A percentile compares a stretch with the other conserved stretches of the same genome.
Conservation (phyloP, 78 protist genomes). For the Guillardia theta region DNA sequence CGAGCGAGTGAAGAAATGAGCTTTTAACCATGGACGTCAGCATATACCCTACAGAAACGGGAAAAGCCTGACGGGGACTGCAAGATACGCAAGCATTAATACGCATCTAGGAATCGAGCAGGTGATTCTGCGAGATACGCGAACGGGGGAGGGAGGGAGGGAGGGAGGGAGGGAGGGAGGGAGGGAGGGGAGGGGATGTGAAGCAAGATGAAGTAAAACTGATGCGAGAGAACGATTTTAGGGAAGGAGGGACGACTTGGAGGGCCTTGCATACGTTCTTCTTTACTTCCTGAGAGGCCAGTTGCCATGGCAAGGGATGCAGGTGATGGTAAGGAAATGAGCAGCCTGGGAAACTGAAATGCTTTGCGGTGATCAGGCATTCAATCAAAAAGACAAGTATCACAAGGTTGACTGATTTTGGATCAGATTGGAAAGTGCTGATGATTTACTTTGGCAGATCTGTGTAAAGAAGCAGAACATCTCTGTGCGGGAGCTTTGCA, state of each 20-base stretch:
- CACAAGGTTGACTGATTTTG: too few relatives aligned
- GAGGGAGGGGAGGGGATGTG: too few relatives aligned
- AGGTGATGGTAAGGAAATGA: neutral
- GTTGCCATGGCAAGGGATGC: conserved; percentile 95
- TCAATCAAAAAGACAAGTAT: conserved; percentile 10
- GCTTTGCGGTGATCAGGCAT: neutral
- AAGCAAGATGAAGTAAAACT: conserved; percentile 95
- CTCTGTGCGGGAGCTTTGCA: conserved; percentile 34
- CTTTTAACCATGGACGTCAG: too few relatives aligned
- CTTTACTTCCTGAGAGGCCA: conserved; percentile 90
- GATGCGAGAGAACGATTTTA: too few relatives aligned
- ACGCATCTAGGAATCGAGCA: conserved; percentile 90
- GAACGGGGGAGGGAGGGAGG: too few relatives aligned
- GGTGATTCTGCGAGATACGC: neutral
- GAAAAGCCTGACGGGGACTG: conserved; percentile 96
- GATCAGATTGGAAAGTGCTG: too few relatives aligned
- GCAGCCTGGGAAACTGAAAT: neutral
- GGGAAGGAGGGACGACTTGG: conserved; percentile 86
- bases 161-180: too few relatives aligned
- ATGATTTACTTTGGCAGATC: too few relatives aligned
- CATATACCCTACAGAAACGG: conserved; percentile 95
- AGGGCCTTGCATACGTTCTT: conserved; percentile 89
- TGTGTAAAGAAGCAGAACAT: conserved; percentile 30
- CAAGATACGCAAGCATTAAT: conserved; percentile 90
- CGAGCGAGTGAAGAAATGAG: too few relatives aligned